Percentiles rank a stretch among this genome's conserved stretches.
phyloP scores from a whole-genome alignment of 2,329 filamentous ascomycete genomes.

The Sphaerulina populicola region DNA sequence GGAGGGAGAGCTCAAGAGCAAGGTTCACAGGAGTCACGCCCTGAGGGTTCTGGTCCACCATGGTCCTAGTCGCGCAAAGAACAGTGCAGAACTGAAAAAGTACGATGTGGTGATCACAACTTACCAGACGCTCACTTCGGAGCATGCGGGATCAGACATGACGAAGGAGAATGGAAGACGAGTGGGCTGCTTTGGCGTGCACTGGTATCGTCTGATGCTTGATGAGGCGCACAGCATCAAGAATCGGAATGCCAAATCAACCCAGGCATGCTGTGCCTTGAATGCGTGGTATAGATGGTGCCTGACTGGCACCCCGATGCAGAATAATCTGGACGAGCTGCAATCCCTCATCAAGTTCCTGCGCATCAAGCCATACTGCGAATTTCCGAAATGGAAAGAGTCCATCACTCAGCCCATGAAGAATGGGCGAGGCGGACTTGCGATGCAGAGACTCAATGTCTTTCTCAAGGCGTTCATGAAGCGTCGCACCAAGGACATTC shows the following conservation, averaged over 20 bases:
- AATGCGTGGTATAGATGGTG: constrained; percentile 90
- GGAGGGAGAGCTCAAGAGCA: constrained; percentile 85
- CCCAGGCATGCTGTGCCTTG: constrained; percentile 81
- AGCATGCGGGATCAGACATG: constrained; percentile 64
- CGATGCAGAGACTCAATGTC: constrained; percentile 75
- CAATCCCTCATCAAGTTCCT: constrained; percentile 91
- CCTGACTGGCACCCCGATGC: constrained; percentile 90
- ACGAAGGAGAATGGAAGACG: constrained; percentile 55
- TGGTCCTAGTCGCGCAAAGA: constrained; percentile 74
- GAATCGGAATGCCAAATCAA: constrained; percentile 91
- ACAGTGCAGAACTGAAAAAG: constrained; percentile 62
- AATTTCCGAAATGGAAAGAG: constrained; percentile 79
- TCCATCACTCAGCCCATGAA: constrained; percentile 87
- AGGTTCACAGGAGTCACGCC: constrained; percentile 59
- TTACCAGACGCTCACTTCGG: constrained; percentile 89
- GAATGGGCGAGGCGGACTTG: constrained; percentile 77
- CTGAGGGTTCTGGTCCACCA: constrained; percentile 86
- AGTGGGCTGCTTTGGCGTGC: constrained; percentile 77
- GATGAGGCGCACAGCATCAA: constrained; percentile 98
- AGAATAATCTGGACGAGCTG: constrained; percentile 94
- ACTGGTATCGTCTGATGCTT: constrained; percentile 92
- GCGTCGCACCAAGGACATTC: constrained; percentile 92
- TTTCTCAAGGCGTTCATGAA: constrained; percentile 95
- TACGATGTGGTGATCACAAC: constrained; percentile 97
- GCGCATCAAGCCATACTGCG: constrained; percentile 81